Base-by-base conservation (phyloP, 2,329 filamentous ascomycete genomes). In the Phoma sp. region DNA sequence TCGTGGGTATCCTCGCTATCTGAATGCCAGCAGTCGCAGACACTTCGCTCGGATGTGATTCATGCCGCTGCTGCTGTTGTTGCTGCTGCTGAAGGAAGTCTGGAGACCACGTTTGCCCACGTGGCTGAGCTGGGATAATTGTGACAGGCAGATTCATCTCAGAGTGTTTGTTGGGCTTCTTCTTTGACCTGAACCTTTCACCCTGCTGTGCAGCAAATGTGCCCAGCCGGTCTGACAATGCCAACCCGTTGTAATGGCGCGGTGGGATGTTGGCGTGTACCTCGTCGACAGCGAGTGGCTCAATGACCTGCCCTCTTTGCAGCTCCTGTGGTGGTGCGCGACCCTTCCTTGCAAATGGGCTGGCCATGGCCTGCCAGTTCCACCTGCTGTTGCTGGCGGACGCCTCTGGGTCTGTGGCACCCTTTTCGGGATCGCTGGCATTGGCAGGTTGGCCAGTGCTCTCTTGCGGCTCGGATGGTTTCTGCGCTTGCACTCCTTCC, bases 291-390 rank as follows among this genome's bases (percentile, higher is more conserved):
- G 48, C 62, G 2, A 74, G 63, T 22, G 80, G 75, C 54, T 80
- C 77, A 51, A 78, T 79, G 33, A 82, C 80, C 63, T 82, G 79
- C 2, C 84, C 85, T 45, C 79, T 81, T 27, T 83, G 84, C 39
- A 88, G 78, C 69, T 88, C 85, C 31, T 81, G 81, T 6, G 85
- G 85, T 10, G 85, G 82, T 27, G 84, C 84, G 2, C 80, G 81
- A 25, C 82, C 82, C 65, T 82, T 81, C 38, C 84, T 77, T 63
- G 81, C 83, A 72, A 88, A 88, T 0, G 83, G 81, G 57, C 86
- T 84, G 7, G 81, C 68, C 7, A 86, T 75, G 25, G 76, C 72
- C 43, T 81, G 77, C 83, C 84, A 86, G 50, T 76, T 62, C 64
- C 70, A 76, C 67, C 58, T 70, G 47, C 37, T 67, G 58, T 63